Evolutionary conservation across 495 filamentous ascomycete species (phyloP).

Genomic region (Trichoderma erinaceum): DNA sequence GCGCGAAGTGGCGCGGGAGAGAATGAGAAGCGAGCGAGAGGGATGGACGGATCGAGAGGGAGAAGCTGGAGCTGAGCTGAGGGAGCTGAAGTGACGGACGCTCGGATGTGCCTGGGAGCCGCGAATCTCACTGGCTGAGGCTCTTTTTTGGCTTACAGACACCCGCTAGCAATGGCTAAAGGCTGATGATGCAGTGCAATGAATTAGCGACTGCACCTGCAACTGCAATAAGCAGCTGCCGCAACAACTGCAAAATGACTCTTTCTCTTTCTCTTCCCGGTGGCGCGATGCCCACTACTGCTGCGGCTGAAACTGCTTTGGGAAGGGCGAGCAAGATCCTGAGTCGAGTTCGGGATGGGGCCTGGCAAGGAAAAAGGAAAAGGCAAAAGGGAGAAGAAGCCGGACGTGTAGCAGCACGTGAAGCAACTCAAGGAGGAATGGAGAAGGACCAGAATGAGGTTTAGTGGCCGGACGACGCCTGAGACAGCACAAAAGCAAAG

Average conservation of each 20-base stretch:
- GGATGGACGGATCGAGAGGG: conserved; percentile 21
- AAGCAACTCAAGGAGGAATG: neutral
- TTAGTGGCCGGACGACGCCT: too few species aligned
- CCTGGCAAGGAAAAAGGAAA: too few species aligned
- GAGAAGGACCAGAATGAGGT: neutral
- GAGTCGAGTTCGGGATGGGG: neutral
- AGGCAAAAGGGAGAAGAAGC: too few species aligned
- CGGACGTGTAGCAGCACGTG: neutral
- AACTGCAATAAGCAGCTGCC: too few species aligned
- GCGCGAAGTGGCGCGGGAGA: too few species aligned
- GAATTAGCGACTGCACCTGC: too few species aligned
- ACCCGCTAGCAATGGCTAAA: too few species aligned
- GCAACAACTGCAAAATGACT: too few species aligned
- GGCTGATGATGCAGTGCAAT: too few species aligned
- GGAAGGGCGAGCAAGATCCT: neutral
- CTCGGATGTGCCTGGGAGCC: neutral
- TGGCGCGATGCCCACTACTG: neutral
- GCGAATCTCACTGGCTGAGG: too few species aligned
- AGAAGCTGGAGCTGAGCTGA: conserved; percentile 28
- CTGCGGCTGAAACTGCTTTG: neutral
- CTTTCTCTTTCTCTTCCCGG: neutral
- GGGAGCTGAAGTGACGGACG: neutral
- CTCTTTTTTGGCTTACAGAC: too few species aligned
- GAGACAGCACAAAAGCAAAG: too few species aligned
- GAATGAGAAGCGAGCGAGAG: neutral